Conservation (phyloP, 306 rosid genomes). For the Trichosanthes cucumerina region DNA sequence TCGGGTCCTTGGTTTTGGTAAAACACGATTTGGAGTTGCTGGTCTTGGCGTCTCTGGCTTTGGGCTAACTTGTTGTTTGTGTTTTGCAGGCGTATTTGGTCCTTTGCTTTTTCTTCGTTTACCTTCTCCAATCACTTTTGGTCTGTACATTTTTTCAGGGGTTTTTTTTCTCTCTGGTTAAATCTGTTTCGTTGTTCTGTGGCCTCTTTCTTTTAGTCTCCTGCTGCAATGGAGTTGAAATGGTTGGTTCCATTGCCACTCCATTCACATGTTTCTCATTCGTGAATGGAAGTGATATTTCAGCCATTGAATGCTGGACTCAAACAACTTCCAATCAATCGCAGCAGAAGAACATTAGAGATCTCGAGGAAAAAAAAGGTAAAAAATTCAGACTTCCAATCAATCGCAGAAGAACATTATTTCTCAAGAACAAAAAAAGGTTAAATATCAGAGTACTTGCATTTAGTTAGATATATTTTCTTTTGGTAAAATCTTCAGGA, state of each 20-base stretch:
- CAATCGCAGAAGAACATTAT: no score
- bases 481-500: no score
- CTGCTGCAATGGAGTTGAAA: not conserved
- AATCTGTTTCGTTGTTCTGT: not conserved
- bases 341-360: no score
- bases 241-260: not conserved
- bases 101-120: not conserved
- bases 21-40: not conserved
- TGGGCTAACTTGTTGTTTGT: not conserved
- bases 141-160: not conserved
- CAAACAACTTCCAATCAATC: no score
- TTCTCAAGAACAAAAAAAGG: no score
- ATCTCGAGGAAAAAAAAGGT: no score
- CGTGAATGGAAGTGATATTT: not conserved
- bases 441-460: no score
- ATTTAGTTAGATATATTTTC: no score
- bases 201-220: not conserved
- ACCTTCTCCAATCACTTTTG: constrained; percentile 4
- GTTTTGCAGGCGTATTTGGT: not conserved
- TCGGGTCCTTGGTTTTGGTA: not conserved
- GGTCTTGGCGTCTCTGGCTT: not conserved
- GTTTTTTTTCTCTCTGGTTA: not conserved
- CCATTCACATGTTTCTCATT: not conserved
- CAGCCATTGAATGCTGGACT: not conserved
- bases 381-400: no score